A percentile compares a stretch with the other conserved stretches of the same genome.
Evolutionary conservation across 192 early-diverging fungal species (phyloP).

Genomic region (Podila minutissima): DNA sequence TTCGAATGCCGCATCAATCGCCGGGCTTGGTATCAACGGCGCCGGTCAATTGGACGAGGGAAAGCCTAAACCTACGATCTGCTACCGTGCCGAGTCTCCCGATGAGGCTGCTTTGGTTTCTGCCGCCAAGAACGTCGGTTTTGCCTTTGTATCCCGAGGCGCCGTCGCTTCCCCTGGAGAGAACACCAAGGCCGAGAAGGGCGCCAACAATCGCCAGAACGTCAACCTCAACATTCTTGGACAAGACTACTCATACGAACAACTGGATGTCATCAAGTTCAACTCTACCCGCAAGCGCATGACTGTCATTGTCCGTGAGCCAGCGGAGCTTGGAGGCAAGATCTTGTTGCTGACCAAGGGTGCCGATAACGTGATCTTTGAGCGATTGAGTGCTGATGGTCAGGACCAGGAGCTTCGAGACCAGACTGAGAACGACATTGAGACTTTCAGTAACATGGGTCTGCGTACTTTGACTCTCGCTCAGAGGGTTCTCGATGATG

Average conservation of each 20-base stretch:
- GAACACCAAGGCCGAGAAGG: conserved; percentile 14
- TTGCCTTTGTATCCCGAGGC: conserved; percentile 69
- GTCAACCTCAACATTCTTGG: conserved; percentile 79
- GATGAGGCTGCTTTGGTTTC: conserved; percentile 86
- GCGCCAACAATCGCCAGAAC: conserved; percentile 46
- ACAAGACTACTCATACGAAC: conserved; percentile 71
- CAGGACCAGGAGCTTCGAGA: conserved; percentile 62
- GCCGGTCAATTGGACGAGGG: conserved; percentile 3
- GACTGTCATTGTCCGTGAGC: conserved; percentile 85
- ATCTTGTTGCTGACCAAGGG: conserved; percentile 93
- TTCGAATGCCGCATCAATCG: conserved; percentile 21
- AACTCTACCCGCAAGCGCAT: conserved; percentile 97
- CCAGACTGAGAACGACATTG: conserved; percentile 72
- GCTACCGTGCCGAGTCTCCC: conserved; percentile 82
- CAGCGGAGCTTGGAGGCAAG: conserved; percentile 79
- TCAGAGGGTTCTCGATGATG: conserved; percentile 75
- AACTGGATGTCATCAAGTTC: conserved; percentile 93
- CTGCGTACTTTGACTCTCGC: conserved; percentile 91
- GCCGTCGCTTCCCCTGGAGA: conserved; percentile 1
- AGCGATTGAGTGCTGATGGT: conserved; percentile 64
- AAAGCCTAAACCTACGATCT: conserved; percentile 31
- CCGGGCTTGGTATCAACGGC: background rate
- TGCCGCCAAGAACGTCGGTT: conserved; percentile 83
- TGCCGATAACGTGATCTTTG: conserved; percentile 96
- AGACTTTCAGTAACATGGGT: conserved; percentile 84